A percentile compares a stretch with the other conserved stretches of the same genome.
These are phyloP conservation scores for Citrullus mucosospermus DNA, from an alignment of 306 rosid genomes.

Conservation along the genomic window DNA sequence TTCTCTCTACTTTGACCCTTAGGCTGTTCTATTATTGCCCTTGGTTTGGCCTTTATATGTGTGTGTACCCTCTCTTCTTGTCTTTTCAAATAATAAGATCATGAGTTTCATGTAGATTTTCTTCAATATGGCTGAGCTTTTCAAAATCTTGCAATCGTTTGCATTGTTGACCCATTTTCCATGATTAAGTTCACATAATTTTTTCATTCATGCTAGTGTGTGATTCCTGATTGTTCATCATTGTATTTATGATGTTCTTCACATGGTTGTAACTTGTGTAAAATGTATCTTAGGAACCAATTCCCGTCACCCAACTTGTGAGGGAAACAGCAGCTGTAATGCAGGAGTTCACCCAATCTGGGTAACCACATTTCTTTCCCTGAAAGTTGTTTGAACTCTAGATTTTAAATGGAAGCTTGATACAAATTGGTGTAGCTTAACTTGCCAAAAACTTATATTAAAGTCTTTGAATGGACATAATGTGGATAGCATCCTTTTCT, in stretches of 20 bases:
- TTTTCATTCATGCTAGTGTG: not conserved
- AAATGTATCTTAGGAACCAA: slow-evolving; percentile 53
- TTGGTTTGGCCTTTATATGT: not conserved
- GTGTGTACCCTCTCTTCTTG: too few species aligned
- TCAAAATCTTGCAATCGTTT: not conserved
- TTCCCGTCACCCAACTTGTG: slow-evolving; percentile 93
- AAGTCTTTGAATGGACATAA: slow-evolving; percentile 1
- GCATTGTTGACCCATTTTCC: not conserved
- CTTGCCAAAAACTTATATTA: not conserved
- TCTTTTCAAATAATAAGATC: not conserved
- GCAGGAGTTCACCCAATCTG: slow-evolving; percentile 98
- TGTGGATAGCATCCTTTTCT: not conserved
- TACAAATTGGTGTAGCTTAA: not conserved
- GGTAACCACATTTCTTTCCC: slow-evolving; percentile 33
- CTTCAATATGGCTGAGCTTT: not conserved
- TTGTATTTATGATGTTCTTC: not conserved
- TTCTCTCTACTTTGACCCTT: not conserved
- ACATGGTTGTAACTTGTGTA: not conserved
- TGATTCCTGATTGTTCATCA: not conserved
- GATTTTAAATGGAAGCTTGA: not conserved
- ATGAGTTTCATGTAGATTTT: not conserved
- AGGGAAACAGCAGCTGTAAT: slow-evolving; percentile 95
- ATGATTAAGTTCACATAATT: not conserved
- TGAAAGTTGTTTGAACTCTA: not conserved
- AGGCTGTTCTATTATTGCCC: not conserved